These are phyloP conservation scores for Coemansia sp. DNA, from an alignment of 192 early-diverging fungal species.

Conservation along the genomic window DNA sequence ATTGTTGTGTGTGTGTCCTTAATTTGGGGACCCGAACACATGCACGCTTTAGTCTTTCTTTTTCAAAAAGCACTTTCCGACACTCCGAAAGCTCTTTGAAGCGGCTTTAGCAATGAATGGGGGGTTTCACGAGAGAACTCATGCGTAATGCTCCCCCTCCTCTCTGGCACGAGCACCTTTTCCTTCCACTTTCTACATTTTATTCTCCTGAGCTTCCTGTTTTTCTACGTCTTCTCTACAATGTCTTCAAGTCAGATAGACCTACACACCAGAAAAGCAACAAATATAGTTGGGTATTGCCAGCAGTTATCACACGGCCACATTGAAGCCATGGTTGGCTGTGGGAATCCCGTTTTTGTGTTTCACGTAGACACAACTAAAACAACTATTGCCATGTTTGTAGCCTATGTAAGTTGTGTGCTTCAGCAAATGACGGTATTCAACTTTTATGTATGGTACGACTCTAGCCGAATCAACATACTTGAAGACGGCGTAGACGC, in stretches of 20 bases:
- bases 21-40: too few species aligned
- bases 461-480: not conserved
- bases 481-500: not conserved
- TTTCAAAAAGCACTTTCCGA: too few species aligned
- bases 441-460: slow-evolving; percentile 2
- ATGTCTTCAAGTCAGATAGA: not conserved
- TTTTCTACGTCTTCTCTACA: not conserved
- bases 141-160: too few species aligned
- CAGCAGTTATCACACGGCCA: not conserved
- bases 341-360: not conserved
- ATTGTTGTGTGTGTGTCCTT: too few species aligned
- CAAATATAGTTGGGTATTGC: not conserved
- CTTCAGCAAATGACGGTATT: not conserved
- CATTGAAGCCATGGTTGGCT: not conserved
- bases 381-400: not conserved
- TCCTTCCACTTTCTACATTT: not conserved
- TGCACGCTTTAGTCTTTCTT: too few species aligned
- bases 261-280: not conserved
- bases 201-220: not conserved
- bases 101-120: too few species aligned
- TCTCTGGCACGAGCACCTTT: too few species aligned
- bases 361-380: not conserved
- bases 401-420: not conserved
- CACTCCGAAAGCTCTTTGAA: too few species aligned
- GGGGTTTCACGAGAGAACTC: too few species aligned